A percentile compares a stretch with the other conserved stretches of the same genome.
Conservation (phyloP, 179 eudicot species). For the Spergularia azorica region DNA sequence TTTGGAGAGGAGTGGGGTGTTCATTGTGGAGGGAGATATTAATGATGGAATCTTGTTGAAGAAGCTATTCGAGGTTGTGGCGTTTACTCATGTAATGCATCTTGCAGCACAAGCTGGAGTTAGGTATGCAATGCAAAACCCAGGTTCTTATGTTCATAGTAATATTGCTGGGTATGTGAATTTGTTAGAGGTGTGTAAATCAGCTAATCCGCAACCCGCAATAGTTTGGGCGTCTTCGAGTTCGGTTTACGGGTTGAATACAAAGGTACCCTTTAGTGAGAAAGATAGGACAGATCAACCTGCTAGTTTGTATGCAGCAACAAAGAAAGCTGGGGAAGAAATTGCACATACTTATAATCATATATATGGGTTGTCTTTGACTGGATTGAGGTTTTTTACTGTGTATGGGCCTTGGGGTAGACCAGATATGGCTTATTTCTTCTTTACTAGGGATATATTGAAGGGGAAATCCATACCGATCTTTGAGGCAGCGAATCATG, state of each 20-base stretch:
- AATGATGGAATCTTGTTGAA: conserved; percentile 50
- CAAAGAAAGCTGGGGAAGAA: conserved; percentile 84
- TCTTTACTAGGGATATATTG: conserved; percentile 78
- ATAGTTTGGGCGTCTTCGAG: conserved; percentile 84
- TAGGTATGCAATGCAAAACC: conserved; percentile 84
- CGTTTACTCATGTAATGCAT: conserved; percentile 82
- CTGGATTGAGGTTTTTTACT: conserved; percentile 83
- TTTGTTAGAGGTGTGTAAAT: conserved; percentile 65
- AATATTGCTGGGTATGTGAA: conserved; percentile 77
- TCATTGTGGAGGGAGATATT: conserved; percentile 73
- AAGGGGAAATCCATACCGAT: conserved; percentile 63
- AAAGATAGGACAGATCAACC: conserved; percentile 81
- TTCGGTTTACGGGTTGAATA: conserved; percentile 75
- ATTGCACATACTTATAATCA: conserved; percentile 88
- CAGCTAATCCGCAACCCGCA: conserved; percentile 68
- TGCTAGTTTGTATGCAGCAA: conserved; percentile 82
- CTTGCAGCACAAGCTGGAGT: conserved; percentile 94
- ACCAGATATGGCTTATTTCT: conserved; percentile 95
- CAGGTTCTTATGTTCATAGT: conserved; percentile 76
- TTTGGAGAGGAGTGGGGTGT: conserved; percentile 54
- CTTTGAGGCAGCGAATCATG: conserved; percentile 72
- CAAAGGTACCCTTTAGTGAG: conserved; percentile 76
- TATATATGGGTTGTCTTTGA: conserved; percentile 67
- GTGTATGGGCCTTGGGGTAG: conserved; percentile 99
- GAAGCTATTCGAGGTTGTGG: conserved; percentile 65